Conservation (phyloP, 129 eudicot genomes). For the Pulicaria dysenterica region DNA sequence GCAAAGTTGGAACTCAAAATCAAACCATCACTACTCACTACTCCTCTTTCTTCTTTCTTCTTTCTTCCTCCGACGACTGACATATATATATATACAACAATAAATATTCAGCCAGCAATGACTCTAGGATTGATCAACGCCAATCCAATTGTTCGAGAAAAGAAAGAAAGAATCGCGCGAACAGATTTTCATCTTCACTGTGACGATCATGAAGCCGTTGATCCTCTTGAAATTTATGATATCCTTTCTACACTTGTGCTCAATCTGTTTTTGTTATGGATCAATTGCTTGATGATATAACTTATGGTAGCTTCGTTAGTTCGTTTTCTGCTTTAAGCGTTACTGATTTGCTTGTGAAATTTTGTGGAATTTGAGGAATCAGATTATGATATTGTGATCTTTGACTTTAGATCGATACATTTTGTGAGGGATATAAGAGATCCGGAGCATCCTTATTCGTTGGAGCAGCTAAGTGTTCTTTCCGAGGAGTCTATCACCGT, state of each 20-base stretch:
- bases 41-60: not conserved
- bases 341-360: not conserved
- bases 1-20: not conserved
- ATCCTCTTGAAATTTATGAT: constrained; percentile 93
- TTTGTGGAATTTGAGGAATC: not conserved
- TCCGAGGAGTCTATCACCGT: constrained; percentile 85
- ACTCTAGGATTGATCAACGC: constrained; percentile 85
- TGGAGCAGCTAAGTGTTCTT: constrained; percentile 84
- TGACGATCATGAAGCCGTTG: constrained; percentile 51
- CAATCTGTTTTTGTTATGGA: not conserved
- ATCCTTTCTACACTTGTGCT: constrained; percentile 45
- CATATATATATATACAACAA: not conserved
- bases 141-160: constrained; percentile 83
- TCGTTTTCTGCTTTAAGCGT: not conserved
- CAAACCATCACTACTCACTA: not conserved
- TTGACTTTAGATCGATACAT: constrained; percentile 55
- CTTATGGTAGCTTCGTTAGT: not conserved
- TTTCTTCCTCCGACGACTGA: too few relatives aligned
- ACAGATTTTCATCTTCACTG: constrained; percentile 39
- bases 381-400: constrained; percentile 41
- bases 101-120: constrained; percentile 34
- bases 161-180: constrained; percentile 72
- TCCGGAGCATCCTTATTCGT: constrained; percentile 92
- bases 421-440: constrained; percentile 81
- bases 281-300: not conserved